A percentile compares a stretch with the other conserved stretches of the same genome.
phyloP scores from a whole-genome alignment of 2,329 filamentous ascomycete genomes.

The Trichophyton verrucosum region DNA sequence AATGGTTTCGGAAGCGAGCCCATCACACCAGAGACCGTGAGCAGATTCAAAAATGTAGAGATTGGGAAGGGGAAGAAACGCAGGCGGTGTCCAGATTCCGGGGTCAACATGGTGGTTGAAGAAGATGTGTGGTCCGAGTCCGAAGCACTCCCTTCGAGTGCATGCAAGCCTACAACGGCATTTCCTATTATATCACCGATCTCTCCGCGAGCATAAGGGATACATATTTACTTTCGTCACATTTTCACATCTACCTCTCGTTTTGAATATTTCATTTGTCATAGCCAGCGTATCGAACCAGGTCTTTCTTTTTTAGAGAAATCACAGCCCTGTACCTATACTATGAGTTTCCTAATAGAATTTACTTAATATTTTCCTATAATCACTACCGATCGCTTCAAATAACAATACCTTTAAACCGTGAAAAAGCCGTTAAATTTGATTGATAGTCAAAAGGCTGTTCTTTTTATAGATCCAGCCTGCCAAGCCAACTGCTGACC shows the following conservation, averaged over 20 bases:
- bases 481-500: too few species aligned
- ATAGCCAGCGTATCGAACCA: background rate
- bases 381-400: too few species aligned
- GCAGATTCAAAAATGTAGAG: conserved; percentile 33
- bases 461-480: too few species aligned
- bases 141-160: background rate
- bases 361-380: too few species aligned
- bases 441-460: too few species aligned
- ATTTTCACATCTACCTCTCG: background rate
- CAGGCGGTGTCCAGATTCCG: conserved; percentile 27
- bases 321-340: too few species aligned
- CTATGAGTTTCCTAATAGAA: too few species aligned
- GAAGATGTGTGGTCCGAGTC: conserved; percentile 18
- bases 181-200: background rate
- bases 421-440: too few species aligned
- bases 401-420: too few species aligned
- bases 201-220: background rate
- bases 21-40: conserved; percentile 32
- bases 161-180: background rate
- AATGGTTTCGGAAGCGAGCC: conserved; percentile 24
- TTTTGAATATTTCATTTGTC: background rate
- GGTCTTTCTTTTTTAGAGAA: background rate
- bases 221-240: background rate
- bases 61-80: conserved; percentile 28
- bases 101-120: conserved; percentile 27